Evolutionary conservation across 1,284 basidiomycete species (phyloP).

Genomic region (Gomphus bonarii): DNA sequence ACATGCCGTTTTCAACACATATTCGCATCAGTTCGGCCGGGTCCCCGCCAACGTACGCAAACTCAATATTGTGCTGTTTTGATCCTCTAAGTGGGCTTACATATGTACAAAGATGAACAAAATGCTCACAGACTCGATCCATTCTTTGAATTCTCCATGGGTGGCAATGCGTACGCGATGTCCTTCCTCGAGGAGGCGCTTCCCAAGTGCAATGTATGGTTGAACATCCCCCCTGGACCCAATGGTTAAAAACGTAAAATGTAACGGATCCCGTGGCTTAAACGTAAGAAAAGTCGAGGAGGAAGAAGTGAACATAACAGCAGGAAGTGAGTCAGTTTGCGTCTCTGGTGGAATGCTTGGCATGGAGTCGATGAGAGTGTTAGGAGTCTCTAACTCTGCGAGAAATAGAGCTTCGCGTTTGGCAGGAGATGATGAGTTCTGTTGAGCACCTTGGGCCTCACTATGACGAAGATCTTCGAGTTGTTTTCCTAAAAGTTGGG

Average conservation of each 20-base stretch:
- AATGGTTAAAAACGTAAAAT: constrained; percentile 90
- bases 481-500: constrained; percentile 65
- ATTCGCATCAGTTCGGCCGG: constrained; percentile 93
- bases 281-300: constrained; percentile 82
- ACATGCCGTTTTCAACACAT: constrained; percentile 94
- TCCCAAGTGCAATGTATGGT: constrained; percentile 90
- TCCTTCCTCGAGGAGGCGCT: constrained; percentile 85
- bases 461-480: constrained; percentile 63
- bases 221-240: constrained; percentile 92
- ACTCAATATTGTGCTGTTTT: constrained; percentile 81
- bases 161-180: constrained; percentile 82
- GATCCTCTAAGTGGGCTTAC: background rate
- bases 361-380: constrained; percentile 29
- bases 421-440: constrained; percentile 31
- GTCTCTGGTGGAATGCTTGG: constrained; percentile 36
- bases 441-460: constrained; percentile 29
- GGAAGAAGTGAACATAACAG: constrained; percentile 83
- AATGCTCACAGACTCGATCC: constrained; percentile 82
- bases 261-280: constrained; percentile 74
- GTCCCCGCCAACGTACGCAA: constrained; percentile 89
- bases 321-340: constrained; percentile 59
- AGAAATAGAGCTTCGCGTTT: constrained; percentile 59
- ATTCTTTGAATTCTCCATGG: constrained; percentile 88
- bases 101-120: background rate
- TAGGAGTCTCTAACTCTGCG: constrained; percentile 57